Evolutionary conservation across 2,329 filamentous ascomycete genomes (phyloP).

Genomic region (Coniochaeta ligniaria): DNA sequence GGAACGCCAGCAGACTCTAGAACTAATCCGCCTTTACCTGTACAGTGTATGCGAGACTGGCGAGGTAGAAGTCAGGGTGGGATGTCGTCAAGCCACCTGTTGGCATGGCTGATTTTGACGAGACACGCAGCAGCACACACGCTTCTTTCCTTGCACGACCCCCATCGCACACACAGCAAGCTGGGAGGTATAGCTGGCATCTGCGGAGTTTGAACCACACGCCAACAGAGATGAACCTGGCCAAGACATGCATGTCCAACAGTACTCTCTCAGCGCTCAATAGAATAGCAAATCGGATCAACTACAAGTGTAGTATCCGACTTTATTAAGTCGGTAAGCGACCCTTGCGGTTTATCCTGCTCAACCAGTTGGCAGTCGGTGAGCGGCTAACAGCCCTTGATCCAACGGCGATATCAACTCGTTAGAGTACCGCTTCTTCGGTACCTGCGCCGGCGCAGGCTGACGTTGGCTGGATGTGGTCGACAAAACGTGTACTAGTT

Average conservation of each 20-base stretch:
- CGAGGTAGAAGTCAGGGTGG: neutral
- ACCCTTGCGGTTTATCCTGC: neutral
- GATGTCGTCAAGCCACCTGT: constrained; percentile 11
- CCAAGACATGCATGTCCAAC: neutral
- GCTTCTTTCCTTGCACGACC: constrained; percentile 8
- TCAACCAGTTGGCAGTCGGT: neutral
- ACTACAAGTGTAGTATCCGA: neutral
- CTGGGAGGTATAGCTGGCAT: constrained; percentile 9
- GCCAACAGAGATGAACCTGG: neutral
- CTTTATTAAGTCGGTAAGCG: neutral
- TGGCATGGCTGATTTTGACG: constrained; percentile 13
- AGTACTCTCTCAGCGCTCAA: neutral
- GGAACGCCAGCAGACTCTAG: no score
- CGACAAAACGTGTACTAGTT: neutral
- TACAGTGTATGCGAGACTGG: no score
- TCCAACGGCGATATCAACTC: neutral
- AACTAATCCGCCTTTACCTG: neutral
- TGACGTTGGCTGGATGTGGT: neutral
- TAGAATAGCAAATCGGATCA: neutral
- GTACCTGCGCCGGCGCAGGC: neutral
- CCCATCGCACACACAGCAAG: constrained; percentile 10
- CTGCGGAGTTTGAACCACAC: neutral
- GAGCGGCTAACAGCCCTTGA: neutral
- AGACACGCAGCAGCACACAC: neutral
- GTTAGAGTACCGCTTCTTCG: no score